These are phyloP conservation scores for Diaporthe caulivora DNA, from an alignment of 2,329 filamentous ascomycete species.

Conservation along the genomic window DNA sequence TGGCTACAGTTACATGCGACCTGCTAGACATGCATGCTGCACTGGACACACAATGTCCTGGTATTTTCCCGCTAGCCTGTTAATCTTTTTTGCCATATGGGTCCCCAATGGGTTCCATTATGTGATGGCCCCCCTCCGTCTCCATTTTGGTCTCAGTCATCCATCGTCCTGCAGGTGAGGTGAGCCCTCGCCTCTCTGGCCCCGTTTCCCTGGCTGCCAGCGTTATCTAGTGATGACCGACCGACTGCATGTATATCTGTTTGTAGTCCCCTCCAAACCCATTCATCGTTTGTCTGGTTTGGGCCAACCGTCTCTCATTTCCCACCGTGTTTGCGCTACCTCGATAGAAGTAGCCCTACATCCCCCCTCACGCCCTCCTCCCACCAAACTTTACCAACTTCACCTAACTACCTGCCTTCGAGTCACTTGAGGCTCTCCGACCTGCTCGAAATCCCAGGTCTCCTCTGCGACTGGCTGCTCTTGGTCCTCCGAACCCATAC, in stretches of 20 bases:
- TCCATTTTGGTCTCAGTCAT: slow-evolving; percentile 12
- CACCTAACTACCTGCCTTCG: neutral
- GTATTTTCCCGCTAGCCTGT: slow-evolving; percentile 2
- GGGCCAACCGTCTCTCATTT: neutral
- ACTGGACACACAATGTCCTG: neutral
- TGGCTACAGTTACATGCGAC: neutral
- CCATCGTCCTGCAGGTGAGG: slow-evolving; percentile 15
- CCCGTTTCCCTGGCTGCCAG: slow-evolving; percentile 16
- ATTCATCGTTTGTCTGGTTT: neutral
- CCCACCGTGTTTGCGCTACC: neutral
- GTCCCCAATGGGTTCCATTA: neutral
- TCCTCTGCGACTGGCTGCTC: neutral
- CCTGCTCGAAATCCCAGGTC: neutral
- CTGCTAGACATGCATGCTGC: neutral
- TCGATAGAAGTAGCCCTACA: neutral
- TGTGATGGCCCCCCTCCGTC: neutral
- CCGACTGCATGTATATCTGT: slow-evolving; percentile 21
- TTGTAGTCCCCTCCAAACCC: neutral
- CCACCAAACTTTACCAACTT: neutral
- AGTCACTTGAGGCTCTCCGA: neutral
- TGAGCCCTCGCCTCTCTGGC: slow-evolving; percentile 9
- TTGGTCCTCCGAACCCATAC: neutral
- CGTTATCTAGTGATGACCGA: slow-evolving; percentile 4
- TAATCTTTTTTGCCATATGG: slow-evolving; percentile 1
- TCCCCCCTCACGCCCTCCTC: neutral